Percentiles rank a stretch among this genome's conserved stretches.
Conservation (phyloP, 768 basidiomycete genomes). For the Rhizopogon sp. region DNA sequence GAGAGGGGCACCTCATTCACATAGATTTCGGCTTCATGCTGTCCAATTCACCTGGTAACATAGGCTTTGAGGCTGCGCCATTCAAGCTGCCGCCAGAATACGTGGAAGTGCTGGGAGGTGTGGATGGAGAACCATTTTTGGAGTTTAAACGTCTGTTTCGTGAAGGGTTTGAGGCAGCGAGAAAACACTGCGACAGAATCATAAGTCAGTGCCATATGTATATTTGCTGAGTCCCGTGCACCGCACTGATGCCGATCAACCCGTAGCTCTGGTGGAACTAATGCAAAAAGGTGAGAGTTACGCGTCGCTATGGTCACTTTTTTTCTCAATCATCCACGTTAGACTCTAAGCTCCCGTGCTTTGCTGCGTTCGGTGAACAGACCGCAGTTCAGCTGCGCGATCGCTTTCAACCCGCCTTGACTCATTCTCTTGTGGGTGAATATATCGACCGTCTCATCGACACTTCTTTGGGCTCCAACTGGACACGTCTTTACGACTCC, state of each 20-base stretch:
- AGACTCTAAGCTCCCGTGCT: constrained; percentile 92
- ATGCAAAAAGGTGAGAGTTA: constrained; percentile 84
- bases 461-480: constrained; percentile 85
- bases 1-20: constrained; percentile 91
- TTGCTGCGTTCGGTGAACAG: constrained; percentile 84
- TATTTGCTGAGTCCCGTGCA: background rate
- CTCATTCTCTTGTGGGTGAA: constrained; percentile 78
- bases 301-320: constrained; percentile 4
- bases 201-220: constrained; percentile 55
- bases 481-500: constrained; percentile 95
- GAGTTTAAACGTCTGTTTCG: constrained; percentile 88
- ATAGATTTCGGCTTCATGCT: constrained; percentile 99
- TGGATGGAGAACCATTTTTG: constrained; percentile 65
- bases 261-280: constrained; percentile 79
- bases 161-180: constrained; percentile 88
- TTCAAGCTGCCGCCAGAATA: constrained; percentile 97
- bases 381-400: constrained; percentile 87
- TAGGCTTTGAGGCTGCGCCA: constrained; percentile 98
- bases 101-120: constrained; percentile 90
- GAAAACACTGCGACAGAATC: constrained; percentile 96
- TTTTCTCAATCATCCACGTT: constrained; percentile 1
- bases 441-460: constrained; percentile 90
- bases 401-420: constrained; percentile 88
- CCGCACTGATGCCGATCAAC: constrained; percentile 10
- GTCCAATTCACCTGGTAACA: constrained; percentile 93